These are phyloP conservation scores for Candida sp. DNA, from an alignment of 1,139 yeast genomes.

Conservation along the genomic window DNA sequence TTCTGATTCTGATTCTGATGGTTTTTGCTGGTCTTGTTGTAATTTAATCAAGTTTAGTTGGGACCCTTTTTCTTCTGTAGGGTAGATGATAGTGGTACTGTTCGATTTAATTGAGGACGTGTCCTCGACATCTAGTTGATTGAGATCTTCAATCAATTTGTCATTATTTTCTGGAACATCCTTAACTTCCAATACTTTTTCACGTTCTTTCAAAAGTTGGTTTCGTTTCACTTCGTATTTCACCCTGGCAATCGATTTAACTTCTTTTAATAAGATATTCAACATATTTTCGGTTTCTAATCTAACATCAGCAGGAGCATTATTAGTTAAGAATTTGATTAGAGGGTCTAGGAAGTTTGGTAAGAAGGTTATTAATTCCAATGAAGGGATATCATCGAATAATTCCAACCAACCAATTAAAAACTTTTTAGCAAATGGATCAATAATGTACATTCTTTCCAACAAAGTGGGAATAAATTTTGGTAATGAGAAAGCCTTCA, in stretches of 20 bases:
- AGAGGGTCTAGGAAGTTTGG: constrained; percentile 91
- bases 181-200: constrained; percentile 4
- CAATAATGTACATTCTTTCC: constrained; percentile 88
- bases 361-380: constrained; percentile 80
- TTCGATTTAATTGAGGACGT: constrained; percentile 19
- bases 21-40: constrained; percentile 1
- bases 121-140: constrained; percentile 7
- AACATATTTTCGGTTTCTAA: constrained; percentile 79
- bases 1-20: constrained; percentile 3
- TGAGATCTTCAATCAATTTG: not conserved
- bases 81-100: constrained; percentile 9
- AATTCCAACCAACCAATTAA: constrained; percentile 91
- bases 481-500: constrained; percentile 78
- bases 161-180: constrained; percentile 2
- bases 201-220: constrained; percentile 18
- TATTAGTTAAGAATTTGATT: constrained; percentile 69
- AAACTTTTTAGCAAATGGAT: constrained; percentile 90
- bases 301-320: constrained; percentile 84
- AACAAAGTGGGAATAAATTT: constrained; percentile 86
- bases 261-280: constrained; percentile 75
- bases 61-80: constrained; percentile 9
- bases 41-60: constrained; percentile 5
- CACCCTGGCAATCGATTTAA: constrained; percentile 68
- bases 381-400: constrained; percentile 87
- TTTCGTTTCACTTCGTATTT: constrained; percentile 46